These are phyloP conservation scores for Neurospora sp. DNA, from an alignment of 495 filamentous ascomycete species.

Conservation along the genomic window DNA sequence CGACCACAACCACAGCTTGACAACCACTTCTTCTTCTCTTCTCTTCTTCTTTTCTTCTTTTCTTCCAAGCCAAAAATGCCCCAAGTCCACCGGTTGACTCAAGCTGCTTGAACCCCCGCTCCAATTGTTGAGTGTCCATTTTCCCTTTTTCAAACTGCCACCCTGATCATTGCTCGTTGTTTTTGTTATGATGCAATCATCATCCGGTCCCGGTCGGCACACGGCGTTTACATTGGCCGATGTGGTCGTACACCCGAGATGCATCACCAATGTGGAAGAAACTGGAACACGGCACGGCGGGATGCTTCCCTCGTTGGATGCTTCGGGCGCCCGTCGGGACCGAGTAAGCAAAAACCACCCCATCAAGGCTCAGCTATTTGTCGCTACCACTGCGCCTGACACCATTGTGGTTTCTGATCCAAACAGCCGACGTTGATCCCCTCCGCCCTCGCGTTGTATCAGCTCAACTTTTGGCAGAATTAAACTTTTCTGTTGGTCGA, in stretches of 20 bases:
- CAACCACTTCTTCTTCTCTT: not conserved
- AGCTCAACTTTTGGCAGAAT: not conserved
- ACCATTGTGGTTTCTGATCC: not conserved
- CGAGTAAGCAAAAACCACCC: not conserved
- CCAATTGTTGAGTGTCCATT: not conserved
- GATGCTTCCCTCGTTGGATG: not conserved
- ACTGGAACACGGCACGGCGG: too few species aligned
- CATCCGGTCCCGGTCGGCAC: not conserved
- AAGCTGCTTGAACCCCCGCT: not conserved
- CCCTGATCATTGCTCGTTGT: not conserved
- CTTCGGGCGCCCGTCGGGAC: not conserved
- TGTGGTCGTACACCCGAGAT: not conserved
- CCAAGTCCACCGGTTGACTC: not conserved
- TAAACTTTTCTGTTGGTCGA: not conserved
- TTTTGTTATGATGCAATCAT: not conserved
- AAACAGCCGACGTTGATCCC: not conserved
- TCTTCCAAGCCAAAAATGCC: not conserved
- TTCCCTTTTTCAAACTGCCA: not conserved
- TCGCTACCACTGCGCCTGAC: not conserved
- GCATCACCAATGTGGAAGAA: not conserved
- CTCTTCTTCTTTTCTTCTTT: not conserved
- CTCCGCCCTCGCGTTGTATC: not conserved
- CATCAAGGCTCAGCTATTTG: not conserved
- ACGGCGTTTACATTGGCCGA: not conserved
- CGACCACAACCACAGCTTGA: not conserved